A percentile compares a stretch with the other conserved stretches of the same genome.
phyloP scores from a whole-genome alignment of 2,329 filamentous ascomycete genomes.

The Clonostachys chloroleuca region DNA sequence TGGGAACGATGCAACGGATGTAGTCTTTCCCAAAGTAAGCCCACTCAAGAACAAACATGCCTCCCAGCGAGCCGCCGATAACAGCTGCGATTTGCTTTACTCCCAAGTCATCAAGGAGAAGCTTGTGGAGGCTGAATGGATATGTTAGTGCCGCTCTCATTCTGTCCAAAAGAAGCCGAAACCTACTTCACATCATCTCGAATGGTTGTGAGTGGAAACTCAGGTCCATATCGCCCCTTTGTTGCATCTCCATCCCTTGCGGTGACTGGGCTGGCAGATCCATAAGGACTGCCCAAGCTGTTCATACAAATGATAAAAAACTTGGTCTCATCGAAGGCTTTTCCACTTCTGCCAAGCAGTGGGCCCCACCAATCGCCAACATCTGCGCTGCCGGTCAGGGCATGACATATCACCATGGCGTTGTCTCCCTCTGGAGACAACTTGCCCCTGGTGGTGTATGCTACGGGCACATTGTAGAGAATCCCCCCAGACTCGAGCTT shows the following conservation, averaged over 20 bases:
- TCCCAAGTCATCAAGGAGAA: conserved; percentile 76
- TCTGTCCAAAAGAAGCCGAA: background rate
- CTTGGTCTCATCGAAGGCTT: conserved; percentile 74
- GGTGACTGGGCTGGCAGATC: conserved; percentile 84
- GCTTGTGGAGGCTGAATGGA: conserved; percentile 62
- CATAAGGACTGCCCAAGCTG: conserved; percentile 80
- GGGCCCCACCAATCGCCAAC: conserved; percentile 89
- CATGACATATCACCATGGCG: conserved; percentile 77
- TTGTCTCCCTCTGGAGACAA: conserved; percentile 57
- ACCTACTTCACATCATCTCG: conserved; percentile 89
- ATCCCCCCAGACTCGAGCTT: conserved; percentile 88
- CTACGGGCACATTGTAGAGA: conserved; percentile 70
- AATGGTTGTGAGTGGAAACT: conserved; percentile 94
- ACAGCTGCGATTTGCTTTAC: conserved; percentile 75
- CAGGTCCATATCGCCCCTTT: conserved; percentile 82
- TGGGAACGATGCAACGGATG: conserved; percentile 74
- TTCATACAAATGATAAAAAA: conserved; percentile 89
- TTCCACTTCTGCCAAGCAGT: conserved; percentile 70
- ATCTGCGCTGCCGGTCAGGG: conserved; percentile 79
- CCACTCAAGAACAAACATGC: conserved; percentile 90
- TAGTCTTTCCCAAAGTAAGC: conserved; percentile 87
- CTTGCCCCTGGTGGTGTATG: conserved; percentile 62
- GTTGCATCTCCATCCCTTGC: conserved; percentile 74
- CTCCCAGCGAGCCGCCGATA: conserved; percentile 80
- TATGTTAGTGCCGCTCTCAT: background rate